Evolutionary conservation across 2,329 filamentous ascomycete genomes (phyloP), one percentile per base, ranked within the genome.

Genomic region (Mollisia scopiformis): DNA sequence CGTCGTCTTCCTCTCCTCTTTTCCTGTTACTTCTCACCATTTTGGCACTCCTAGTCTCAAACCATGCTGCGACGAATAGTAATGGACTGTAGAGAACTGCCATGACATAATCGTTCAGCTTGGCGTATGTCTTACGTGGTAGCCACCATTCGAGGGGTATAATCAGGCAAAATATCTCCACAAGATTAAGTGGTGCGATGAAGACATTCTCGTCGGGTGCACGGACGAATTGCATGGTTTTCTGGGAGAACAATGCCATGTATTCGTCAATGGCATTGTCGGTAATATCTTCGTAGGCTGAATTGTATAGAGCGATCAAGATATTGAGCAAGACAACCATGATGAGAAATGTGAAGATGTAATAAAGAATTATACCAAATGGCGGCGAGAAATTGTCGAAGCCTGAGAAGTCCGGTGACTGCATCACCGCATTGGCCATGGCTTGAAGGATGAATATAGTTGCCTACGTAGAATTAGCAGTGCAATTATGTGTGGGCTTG

Each of bases 151-250:
- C 95, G 56, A 96, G 88, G 0, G 91, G 91, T 0, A 96, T 72
- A 39, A 90, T 84, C 2, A 97, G 84, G 62, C 85, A 80, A 63
- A 97, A 81, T 19, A 98, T 88, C 75, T 99, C 95, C 62, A 99
- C 84, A 2, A 99, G 82, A 74, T 99, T 99, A 77, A 99, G 91
- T 0, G 95, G 95, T 0, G 95, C 88, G 71, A 99, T 97, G 77
- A 95, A 99, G 58, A 99, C 95, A 69, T 99, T 99, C 75, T 99
- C 95, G 70, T 99, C 95, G 0, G 95, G 95, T 0, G 95, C 95
- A 52, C 95, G 91, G 19, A 98, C 92, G 71, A 97, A 99, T 71
- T 96, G 93, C 84, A 98, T 92, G 0, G 95, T 97, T 77, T 97
- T 97, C 68, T 96, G 91, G 0, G 92, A 85, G 76, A 97, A 97